Conservation (phyloP, 257 asterid genomes). For the Nicotiana tabacum region DNA sequence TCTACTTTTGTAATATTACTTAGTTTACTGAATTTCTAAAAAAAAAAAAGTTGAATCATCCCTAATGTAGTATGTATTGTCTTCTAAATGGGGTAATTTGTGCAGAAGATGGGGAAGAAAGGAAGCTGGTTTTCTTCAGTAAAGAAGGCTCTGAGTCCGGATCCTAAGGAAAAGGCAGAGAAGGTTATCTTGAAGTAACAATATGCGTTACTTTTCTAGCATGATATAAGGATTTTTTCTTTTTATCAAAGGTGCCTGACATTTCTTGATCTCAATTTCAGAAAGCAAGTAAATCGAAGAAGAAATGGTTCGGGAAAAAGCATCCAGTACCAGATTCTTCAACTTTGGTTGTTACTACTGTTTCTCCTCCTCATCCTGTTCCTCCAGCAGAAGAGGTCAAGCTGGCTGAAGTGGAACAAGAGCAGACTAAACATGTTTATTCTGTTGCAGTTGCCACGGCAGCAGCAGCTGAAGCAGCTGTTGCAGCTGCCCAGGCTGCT, state of each 20-base stretch:
- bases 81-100: slow-evolving; percentile 20
- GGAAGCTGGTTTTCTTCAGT: slow-evolving; percentile 87
- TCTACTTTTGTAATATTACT: background rate
- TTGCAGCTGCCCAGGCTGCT: slow-evolving; percentile 30
- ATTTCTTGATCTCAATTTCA: slow-evolving; percentile 21
- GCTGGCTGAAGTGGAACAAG: slow-evolving; percentile 50
- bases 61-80: slow-evolving; percentile 6
- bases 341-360: slow-evolving; percentile 31
- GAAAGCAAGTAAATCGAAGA: slow-evolving; percentile 43
- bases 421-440: slow-evolving; percentile 36
- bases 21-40: background rate
- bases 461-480: slow-evolving; percentile 23
- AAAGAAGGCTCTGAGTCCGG: slow-evolving; percentile 78
- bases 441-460: slow-evolving; percentile 28
- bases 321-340: slow-evolving; percentile 35
- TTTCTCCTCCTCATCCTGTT: slow-evolving; percentile 40
- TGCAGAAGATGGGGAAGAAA: slow-evolving; percentile 72
- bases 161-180: slow-evolving; percentile 45
- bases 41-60: background rate
- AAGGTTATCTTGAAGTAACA: slow-evolving; percentile 31
- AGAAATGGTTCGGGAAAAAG: slow-evolving; percentile 40
- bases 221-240: background rate
- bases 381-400: slow-evolving; percentile 56
- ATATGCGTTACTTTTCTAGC: background rate
- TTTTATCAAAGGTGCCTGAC: background rate